Evolutionary conservation across 1,284 basidiomycete species (phyloP).

Genomic region (Exsudoporus floridanus): DNA sequence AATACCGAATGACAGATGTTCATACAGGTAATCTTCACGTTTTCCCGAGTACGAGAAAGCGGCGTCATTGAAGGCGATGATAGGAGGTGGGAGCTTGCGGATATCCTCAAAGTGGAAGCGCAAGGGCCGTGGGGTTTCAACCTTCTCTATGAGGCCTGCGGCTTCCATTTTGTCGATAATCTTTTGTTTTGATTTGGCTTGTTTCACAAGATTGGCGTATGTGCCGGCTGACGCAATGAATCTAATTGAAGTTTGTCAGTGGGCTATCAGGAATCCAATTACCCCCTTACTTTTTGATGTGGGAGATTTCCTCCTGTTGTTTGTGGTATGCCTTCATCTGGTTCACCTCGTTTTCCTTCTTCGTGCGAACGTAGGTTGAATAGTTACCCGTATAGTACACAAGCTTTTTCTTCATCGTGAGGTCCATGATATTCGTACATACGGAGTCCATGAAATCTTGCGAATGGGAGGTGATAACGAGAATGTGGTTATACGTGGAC

Average conservation of each 20-base stretch:
- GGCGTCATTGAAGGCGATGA: constrained; percentile 93
- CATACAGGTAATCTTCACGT: constrained; percentile 85
- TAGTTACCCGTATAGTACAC: constrained; percentile 97
- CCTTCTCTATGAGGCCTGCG: constrained; percentile 93
- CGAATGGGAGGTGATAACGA: constrained; percentile 95
- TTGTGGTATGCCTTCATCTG: constrained; percentile 99
- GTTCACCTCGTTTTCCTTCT: constrained; percentile 96
- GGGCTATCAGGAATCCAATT: background rate
- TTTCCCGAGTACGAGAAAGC: constrained; percentile 94
- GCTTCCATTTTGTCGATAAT: constrained; percentile 99
- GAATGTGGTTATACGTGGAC: constrained; percentile 97
- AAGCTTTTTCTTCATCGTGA: constrained; percentile 86
- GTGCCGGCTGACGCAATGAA: constrained; percentile 99
- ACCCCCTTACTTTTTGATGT: constrained; percentile 85
- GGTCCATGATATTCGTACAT: constrained; percentile 97
- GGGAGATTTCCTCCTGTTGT: constrained; percentile 97
- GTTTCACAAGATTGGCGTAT: constrained; percentile 97
- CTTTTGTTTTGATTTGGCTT: constrained; percentile 99
- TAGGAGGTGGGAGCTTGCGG: constrained; percentile 91
- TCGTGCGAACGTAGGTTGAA: constrained; percentile 94
- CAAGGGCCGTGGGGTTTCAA: constrained; percentile 72
- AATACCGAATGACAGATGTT: constrained; percentile 90
- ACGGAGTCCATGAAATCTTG: constrained; percentile 98
- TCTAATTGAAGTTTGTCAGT: constrained; percentile 42
- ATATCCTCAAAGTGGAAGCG: constrained; percentile 98